Base-by-base conservation (phyloP, 2,329 filamentous ascomycete species). In the Xylaria sp. region DNA sequence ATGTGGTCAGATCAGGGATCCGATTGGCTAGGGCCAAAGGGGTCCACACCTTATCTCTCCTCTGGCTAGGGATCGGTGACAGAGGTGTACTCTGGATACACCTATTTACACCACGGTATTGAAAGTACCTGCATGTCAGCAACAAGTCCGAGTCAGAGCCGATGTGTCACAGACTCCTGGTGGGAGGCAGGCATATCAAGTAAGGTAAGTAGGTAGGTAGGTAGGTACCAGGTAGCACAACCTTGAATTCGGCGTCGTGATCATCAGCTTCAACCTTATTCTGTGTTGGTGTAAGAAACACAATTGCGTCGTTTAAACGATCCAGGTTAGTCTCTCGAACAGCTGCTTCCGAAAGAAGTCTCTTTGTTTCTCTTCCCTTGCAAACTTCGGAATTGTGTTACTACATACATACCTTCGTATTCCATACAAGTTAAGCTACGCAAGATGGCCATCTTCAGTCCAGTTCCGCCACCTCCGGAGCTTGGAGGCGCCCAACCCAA, bases 391-490 rank as follows among this genome's bases (percentile, higher is more conserved):
- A n/a, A 47, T n/a, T n/a, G n/a, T 47, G 7, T 1, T 24, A 51
- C 9, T 27, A 30, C 2, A 4, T 17, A 12, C 12, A 19, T 51
- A 27, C 19, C 19, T 21, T 30, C n/a, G 48, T 24, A 27, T 27
- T 1, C 8, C 24, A 12, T 51, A 51, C 21, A 51, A 27, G 24
- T 27, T n/a, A 50, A 60, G 9, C 24, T 19, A 32, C 36, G 58
- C 48, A 70, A 36, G 42, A 79, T 79, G 77, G 85, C 85, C 67
- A 85, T 87, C 78, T 86, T 82, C 80, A 83, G 79, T 71, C 83
- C 85, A 30, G 84, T 87, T 55, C 84, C 85, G 54, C 85, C 84
- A 58, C 85, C 84, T 54, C 79, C 81, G 55, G 82, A 80, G 68
- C 75, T 80, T 54, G 73, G 61, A 53, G 71, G 69, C 65, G 64